Base-by-base conservation (phyloP, 441 rosid genomes). In the Bruguiera hainesii region DNA sequence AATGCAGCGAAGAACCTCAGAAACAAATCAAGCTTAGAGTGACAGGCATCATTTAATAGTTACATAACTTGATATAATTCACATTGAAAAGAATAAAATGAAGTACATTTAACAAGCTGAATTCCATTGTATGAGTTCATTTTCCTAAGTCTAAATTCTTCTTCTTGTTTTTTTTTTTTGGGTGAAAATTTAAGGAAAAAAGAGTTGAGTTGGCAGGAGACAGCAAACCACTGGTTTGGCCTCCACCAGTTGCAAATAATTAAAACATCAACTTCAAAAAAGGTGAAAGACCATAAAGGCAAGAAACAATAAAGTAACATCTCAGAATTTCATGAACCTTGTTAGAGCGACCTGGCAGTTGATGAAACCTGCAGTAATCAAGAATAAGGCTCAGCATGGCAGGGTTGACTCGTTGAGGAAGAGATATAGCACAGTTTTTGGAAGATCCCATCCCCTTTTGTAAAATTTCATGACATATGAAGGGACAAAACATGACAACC, bases 321-420 rank as follows among this genome's bases (percentile, higher is more conserved):
- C 39, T 64, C 52, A 66, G 63, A 69, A 51, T 39, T 55, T 35
- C 48, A 52, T 28, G 64, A 82, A 72, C 92, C 93, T 87, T 87
- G 76, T 87, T 87, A 57, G 92, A 87, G 77, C 65, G 87, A 51
- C 92, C 89, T 11, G 83, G 82, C 66, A 82, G 76, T 80, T 79
- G 89, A 82, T 87, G 93, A 80, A 87, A 87, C 74, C 87, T 82
- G 71, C 93, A 87, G 62, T 85, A 87, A 66, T 85, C 93, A 72
- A 87, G 87, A 42, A 85, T 72, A 57, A 83, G 75, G 55, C 89
- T 82, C 76, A 87, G 67, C 64, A 76, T 76, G 35, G 85, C 75
- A 68, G 85, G 85, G 73, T 67, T 85, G 52, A 87, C 93, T 60
- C 81, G 79, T 61, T 83, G 81, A 6, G 88, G 93, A 71, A 87